Evolutionary conservation across 169 alveolate species (phyloP), one percentile per base, ranked within the genome.

Genomic region (Plasmodium inui): DNA sequence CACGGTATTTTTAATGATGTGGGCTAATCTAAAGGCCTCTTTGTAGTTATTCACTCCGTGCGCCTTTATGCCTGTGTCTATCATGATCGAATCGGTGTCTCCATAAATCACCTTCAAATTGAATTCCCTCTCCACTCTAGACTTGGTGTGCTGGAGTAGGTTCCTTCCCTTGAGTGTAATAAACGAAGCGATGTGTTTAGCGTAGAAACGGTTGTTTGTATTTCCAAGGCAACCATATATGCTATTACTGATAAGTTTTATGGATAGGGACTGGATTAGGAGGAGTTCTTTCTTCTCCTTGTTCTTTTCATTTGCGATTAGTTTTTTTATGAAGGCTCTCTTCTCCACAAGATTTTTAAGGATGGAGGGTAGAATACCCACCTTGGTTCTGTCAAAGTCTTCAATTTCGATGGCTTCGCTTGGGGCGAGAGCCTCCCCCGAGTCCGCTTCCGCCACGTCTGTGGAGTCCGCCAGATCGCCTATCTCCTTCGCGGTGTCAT

Each of bases 71-170:
- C 98, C 98, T 9, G 99, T 97, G 92, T 98, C 98, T 57, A 99
- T 98, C 99, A 99, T 99, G 81, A 99, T 97, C n/a, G 99, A 99
- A 94, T 99, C 99, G 22, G 99, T 99, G 94, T 99, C 99, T n/a
- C 99, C 99, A 94, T 99, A 99, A 17, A 99, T 98, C 19, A 99
- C 99, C 22, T 97, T 97, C 71, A 98, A 97, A 71, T 97, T 96
- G 30, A 97, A 96, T 57, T 96, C 98, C 6, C 96, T 96, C 86
- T 98, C 99, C 12, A 99, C 99, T 82, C 98, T 98, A 28, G 96
- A 97, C 74, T 98, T 98, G 0, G 99, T 98, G 50, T 96, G 96
- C 78, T 96, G 97, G 37, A 98, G 92, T 50, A 96, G 84, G 82
- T 74, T 91, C 50, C 98, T 82, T 8, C 98, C 98, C 73, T 98